phyloP scores from a whole-genome alignment of 1,284 basidiomycete genomes.

The Vanrija sp. region DNA sequence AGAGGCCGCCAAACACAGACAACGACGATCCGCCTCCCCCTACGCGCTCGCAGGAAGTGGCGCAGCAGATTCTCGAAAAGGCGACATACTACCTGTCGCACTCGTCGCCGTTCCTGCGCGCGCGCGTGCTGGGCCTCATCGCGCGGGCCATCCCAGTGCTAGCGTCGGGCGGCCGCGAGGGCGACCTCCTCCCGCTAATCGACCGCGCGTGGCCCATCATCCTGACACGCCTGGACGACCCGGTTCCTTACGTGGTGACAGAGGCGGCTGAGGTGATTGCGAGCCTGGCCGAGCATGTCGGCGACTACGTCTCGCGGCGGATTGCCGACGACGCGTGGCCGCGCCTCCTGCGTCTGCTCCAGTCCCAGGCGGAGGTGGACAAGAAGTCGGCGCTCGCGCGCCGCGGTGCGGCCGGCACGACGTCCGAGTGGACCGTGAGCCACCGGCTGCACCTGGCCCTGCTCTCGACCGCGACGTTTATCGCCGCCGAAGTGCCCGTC shows the following conservation, averaged over 20 bases:
- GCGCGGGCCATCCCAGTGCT: slow-evolving; percentile 68
- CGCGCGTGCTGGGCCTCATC: slow-evolving; percentile 71
- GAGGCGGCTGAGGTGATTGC: slow-evolving; percentile 69
- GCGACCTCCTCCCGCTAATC: slow-evolving; percentile 71
- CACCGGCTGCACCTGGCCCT: slow-evolving; percentile 71
- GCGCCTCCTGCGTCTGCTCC: slow-evolving; percentile 61
- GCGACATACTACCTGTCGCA: slow-evolving; percentile 88
- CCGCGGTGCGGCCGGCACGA: slow-evolving; percentile 51
- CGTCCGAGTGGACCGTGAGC: slow-evolving; percentile 54
- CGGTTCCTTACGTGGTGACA: slow-evolving; percentile 69
- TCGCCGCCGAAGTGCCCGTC: slow-evolving; percentile 60
- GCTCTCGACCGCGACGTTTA: slow-evolving; percentile 64
- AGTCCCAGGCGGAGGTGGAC: slow-evolving; percentile 60
- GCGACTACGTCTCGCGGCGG: slow-evolving; percentile 73
- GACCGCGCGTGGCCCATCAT: slow-evolving; percentile 86
- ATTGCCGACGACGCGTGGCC: slow-evolving; percentile 91
- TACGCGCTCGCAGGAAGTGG: slow-evolving; percentile 67
- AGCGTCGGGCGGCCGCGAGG: slow-evolving; percentile 53
- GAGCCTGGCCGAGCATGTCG: slow-evolving; percentile 62
- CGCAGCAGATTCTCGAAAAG: slow-evolving; percentile 76
- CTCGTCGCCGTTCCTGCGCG: slow-evolving; percentile 71
- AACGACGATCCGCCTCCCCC: slow-evolving; percentile 53
- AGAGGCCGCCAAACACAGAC: slow-evolving; percentile 41
- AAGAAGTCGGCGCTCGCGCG: slow-evolving; percentile 59
- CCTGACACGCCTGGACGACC: slow-evolving; percentile 69